phyloP scores from a whole-genome alignment of 345 rosid species.

The Euphorbia pulcherrima region DNA sequence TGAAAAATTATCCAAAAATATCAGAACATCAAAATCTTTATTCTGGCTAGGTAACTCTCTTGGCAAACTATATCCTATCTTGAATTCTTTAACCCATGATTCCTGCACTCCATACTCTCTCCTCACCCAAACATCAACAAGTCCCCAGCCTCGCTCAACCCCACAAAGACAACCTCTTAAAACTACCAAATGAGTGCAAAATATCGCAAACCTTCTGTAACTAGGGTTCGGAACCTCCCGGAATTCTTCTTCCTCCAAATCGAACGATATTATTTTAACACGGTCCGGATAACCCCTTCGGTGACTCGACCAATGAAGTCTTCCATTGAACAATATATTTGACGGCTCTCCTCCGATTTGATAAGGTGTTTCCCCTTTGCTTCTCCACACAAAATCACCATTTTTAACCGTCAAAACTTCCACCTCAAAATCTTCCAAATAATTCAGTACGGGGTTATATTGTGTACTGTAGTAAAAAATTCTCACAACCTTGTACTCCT shows the following conservation, averaged over 20 bases:
- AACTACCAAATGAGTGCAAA: neutral
- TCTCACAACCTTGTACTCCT: no score
- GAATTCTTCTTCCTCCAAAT: conserved; percentile 27
- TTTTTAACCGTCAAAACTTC: no score
- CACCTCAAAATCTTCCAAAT: no score
- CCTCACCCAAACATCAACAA: conserved; percentile 26
- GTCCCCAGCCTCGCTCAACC: neutral
- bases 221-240: conserved; percentile 15
- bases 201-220: neutral
- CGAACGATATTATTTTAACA: conserved; percentile 19
- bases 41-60: conserved; percentile 3
- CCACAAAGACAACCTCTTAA: conserved; percentile 27
- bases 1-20: conserved; percentile 17
- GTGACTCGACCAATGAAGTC: no score
- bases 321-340: no score
- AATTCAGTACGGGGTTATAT: no score
- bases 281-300: no score
- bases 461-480: no score
- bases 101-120: conserved; percentile 23
- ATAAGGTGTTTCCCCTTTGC: no score
- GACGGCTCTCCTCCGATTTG: no score
- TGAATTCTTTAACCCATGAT: conserved; percentile 30
- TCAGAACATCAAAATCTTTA: conserved; percentile 39
- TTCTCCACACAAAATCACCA: no score
- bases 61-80: conserved; percentile 17